phyloP scores from a whole-genome alignment of 495 filamentous ascomycete species.

The Filosporella fistucella region DNA sequence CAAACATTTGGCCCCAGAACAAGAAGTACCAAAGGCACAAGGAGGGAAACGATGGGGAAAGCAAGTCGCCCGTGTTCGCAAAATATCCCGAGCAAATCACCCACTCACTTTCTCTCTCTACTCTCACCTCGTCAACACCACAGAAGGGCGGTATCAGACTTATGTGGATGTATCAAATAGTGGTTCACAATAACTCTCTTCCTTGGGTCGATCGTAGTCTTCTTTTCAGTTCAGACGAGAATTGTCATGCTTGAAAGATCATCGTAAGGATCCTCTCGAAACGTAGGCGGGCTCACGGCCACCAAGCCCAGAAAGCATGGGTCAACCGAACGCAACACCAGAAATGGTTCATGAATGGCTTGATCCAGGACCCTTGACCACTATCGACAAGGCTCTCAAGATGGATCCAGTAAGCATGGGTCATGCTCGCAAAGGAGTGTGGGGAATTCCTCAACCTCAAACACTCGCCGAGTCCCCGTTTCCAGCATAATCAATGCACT shows the following conservation, averaged over 20 bases:
- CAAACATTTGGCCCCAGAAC: constrained; percentile 19
- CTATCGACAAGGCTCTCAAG: constrained; percentile 25
- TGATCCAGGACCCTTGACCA: constrained; percentile 19
- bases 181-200: constrained; percentile 20
- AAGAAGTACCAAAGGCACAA: constrained; percentile 3
- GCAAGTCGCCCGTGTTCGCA: background rate
- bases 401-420: constrained; percentile 20
- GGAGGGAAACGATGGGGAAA: background rate
- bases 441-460: constrained; percentile 25
- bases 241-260: constrained; percentile 9
- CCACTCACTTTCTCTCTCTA: background rate
- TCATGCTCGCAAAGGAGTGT: constrained; percentile 17
- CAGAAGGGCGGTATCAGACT: constrained; percentile 4
- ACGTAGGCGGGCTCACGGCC: constrained; percentile 16
- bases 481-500: constrained; percentile 29
- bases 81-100: background rate
- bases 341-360: constrained; percentile 17
- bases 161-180: constrained; percentile 5
- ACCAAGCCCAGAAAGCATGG: constrained; percentile 5
- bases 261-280: constrained; percentile 17
- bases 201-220: constrained; percentile 20
- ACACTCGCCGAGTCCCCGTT: constrained; percentile 23
- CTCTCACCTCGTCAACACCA: background rate
- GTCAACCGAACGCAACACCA: constrained; percentile 12
- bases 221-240: constrained; percentile 23